Base-by-base conservation (phyloP, 2,329 filamentous ascomycete genomes). In the Trichophyton benhamiae region DNA sequence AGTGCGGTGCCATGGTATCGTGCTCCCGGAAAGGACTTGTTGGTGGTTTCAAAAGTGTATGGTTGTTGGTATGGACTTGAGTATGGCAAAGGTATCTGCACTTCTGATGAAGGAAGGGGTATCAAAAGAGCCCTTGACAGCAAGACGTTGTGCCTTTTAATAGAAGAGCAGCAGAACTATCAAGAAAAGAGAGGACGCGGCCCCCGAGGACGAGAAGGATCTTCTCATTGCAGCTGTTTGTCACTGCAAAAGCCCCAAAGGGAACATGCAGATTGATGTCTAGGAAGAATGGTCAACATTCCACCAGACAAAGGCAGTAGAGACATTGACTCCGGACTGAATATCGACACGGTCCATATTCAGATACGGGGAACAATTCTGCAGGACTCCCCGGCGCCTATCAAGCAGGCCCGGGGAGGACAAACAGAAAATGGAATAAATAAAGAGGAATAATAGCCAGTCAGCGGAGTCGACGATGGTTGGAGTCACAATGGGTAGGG, bases 1-100 rank as follows among this genome's bases (percentile, higher is more conserved):
- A 81, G 57, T 63, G 49, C n/a, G 63, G 65, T 2, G 61, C 64
- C 64, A 69, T 66, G 8, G 3, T 59, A 9, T 15, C 6, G 7
- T 22, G 5, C 22, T 49, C 13, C 15, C 41, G n/a, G 17, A 17
- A 49, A 58, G 48, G 9, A 13, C n/a, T 22, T 36, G 11, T 38
- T 13, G 36, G 25, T 41, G 55, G n/a, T 44, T n/a, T 44, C 1
- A n/a, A 17, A 5, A 17, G 15, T 42, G 36, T 52, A 46, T 17
- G 30, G 3, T 48, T 20, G 1, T 44, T 44, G 41, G 17, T 36
- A 25, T 36, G 55, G 36, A 3, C 33, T 22, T 30, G n/a, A 42
- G 27, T 13, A n/a, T 11, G 58, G 60, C 27, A 25, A 55, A 22
- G 4, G 25, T 36, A 33, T 57, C 42, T 48, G 27, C 11, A 49